These are phyloP conservation scores for Erodium chrysanthum DNA, from an alignment of 441 rosid genomes.

Conservation along the genomic window DNA sequence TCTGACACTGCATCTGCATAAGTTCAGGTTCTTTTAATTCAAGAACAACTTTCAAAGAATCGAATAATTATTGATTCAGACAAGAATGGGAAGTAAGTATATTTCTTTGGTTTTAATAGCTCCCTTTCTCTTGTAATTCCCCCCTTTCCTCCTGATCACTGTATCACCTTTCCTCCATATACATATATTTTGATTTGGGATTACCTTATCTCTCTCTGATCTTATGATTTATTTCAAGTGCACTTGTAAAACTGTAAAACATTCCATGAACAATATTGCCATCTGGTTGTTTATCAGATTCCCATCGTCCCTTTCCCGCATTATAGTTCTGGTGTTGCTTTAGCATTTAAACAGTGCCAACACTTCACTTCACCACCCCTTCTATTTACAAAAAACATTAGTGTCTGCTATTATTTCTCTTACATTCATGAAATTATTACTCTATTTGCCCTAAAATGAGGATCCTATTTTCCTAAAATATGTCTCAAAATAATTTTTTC, in stretches of 20 bases:
- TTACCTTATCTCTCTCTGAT: too few relatives aligned
- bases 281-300: not conserved
- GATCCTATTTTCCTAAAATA: not conserved
- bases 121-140: not conserved
- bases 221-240: too few relatives aligned
- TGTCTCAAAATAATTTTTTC: too few relatives aligned
- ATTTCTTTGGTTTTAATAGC: slow-evolving; percentile 13
- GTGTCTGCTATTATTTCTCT: not conserved
- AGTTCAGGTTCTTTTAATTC: slow-evolving; percentile 78
- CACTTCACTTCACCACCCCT: not conserved
- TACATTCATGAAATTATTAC: not conserved
- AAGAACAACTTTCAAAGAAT: slow-evolving; percentile 92
- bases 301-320: not conserved
- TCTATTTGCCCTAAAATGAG: not conserved
- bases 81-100: slow-evolving; percentile 91
- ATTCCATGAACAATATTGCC: slow-evolving; percentile 5
- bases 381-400: not conserved
- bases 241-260: too few relatives aligned
- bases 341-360: not conserved
- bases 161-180: too few relatives aligned
- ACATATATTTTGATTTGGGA: too few relatives aligned
- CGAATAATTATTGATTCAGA: slow-evolving; percentile 81
- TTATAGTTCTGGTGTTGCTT: not conserved
- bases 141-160: too few relatives aligned
- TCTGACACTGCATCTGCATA: slow-evolving; percentile 13